A percentile compares a stretch with the other conserved stretches of the same genome.
Conservation (phyloP, 441 rosid species). For the Capsella rubella region DNA sequence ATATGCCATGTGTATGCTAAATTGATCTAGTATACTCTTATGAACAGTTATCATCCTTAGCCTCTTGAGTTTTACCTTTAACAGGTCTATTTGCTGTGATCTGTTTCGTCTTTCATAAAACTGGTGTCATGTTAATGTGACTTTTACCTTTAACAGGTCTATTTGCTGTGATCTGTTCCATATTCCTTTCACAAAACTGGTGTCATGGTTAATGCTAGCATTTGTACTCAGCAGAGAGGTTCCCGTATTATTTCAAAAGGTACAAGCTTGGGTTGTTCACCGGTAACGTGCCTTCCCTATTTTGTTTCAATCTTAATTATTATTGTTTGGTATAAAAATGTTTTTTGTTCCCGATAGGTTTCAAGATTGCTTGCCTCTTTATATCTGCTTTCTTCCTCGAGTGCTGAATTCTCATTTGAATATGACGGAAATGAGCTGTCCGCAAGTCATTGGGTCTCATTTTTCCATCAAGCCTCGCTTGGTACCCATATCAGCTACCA, state of each 20-base stretch:
- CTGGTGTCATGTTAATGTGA: background rate
- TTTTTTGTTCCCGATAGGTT: slow-evolving; percentile 57
- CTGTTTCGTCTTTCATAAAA: slow-evolving; percentile 41
- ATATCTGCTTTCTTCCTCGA: slow-evolving; percentile 69
- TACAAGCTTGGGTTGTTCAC: slow-evolving; percentile 39
- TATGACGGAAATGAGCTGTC: slow-evolving; percentile 60
- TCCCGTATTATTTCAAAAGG: slow-evolving; percentile 86
- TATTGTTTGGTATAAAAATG: slow-evolving; percentile 26
- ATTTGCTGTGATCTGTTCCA: slow-evolving; percentile 67
- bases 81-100: slow-evolving; percentile 76
- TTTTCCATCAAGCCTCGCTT: slow-evolving; percentile 95
- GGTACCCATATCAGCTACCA: slow-evolving; percentile 74
- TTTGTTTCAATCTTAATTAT: slow-evolving; percentile 25
- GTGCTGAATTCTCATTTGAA: slow-evolving; percentile 53
- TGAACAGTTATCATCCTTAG: slow-evolving; percentile 20
- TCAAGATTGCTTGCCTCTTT: slow-evolving; percentile 77
- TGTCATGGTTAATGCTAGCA: slow-evolving; percentile 76
- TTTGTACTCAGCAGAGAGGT: slow-evolving; percentile 82
- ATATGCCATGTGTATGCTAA: slow-evolving; percentile 18
- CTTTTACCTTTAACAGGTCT: slow-evolving; percentile 56
- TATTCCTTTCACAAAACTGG: slow-evolving; percentile 59
- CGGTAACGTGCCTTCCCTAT: slow-evolving; percentile 1
- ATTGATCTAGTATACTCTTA: slow-evolving; percentile 28
- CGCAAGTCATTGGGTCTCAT: slow-evolving; percentile 91
- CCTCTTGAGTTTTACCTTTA: slow-evolving; percentile 41